Percentiles rank a stretch among this genome's conserved stretches.
Conservation (phyloP, 2,329 filamentous ascomycete genomes). For the Diaporthe australafricana region DNA sequence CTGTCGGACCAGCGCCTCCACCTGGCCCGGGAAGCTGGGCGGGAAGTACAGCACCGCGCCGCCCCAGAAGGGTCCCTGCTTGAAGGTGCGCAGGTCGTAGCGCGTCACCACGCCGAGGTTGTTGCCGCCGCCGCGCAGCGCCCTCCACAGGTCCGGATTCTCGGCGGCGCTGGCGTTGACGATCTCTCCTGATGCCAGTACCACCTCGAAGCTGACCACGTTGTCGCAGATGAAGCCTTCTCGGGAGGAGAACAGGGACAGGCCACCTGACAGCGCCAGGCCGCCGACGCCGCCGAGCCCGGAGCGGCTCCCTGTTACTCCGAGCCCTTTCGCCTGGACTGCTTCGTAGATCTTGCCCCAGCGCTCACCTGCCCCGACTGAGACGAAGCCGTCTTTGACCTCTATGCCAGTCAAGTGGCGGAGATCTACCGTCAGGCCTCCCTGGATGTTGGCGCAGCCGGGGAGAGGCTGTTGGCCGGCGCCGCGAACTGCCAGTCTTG, state of each 20-base stretch:
- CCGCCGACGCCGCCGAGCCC: conserved; percentile 51
- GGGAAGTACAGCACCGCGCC: conserved; percentile 41
- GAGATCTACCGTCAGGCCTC: conserved; percentile 48
- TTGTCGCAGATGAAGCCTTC: conserved; percentile 55
- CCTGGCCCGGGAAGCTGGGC: conserved; percentile 39
- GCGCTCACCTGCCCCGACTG: conserved; percentile 49
- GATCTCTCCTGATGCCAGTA: conserved; percentile 52
- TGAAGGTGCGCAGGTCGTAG: conserved; percentile 36
- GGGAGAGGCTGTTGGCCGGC: conserved; percentile 54
- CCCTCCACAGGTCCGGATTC: conserved; percentile 54
- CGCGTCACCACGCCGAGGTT: conserved; percentile 52
- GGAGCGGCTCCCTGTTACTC: conserved; percentile 50
- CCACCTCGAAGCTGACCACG: conserved; percentile 52
- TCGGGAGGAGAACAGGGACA: conserved; percentile 53
- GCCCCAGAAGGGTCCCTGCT: conserved; percentile 38
- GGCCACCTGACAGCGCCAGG: conserved; percentile 51
- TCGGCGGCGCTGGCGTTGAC: conserved; percentile 50
- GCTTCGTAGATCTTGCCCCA: conserved; percentile 52
- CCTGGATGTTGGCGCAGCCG: conserved; percentile 50
- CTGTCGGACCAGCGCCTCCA: conserved; percentile 40
- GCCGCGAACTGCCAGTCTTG: conserved; percentile 43
- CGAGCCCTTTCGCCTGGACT: conserved; percentile 46
- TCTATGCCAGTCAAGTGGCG: conserved; percentile 45
- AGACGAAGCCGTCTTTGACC: conserved; percentile 44
- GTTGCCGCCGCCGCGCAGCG: conserved; percentile 56